phyloP scores from a whole-genome alignment of 2,329 filamentous ascomycete genomes.

The Fusarium nodosum region DNA sequence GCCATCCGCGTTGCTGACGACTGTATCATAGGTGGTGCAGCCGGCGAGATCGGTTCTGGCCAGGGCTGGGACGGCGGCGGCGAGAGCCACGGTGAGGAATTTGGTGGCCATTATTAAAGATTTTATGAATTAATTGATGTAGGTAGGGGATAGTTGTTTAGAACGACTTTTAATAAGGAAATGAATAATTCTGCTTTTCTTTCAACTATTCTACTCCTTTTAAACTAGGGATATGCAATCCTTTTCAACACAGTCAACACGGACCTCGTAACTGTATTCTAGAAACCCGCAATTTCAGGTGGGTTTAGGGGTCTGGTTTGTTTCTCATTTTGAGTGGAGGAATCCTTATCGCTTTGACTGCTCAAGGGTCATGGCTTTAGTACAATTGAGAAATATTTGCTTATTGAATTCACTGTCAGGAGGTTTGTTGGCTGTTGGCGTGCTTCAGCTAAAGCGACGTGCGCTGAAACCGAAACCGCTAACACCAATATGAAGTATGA shows the following conservation, averaged over 20 bases:
- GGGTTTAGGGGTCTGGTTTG: conserved; percentile 18
- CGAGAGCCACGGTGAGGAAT: conserved; percentile 45
- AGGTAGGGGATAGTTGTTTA: neutral
- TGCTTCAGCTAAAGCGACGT: conserved; percentile 8
- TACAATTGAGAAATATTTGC: neutral
- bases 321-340: neutral
- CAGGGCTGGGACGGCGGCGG: conserved; percentile 53
- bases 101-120: conserved; percentile 49
- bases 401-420: neutral
- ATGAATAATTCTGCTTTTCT: conserved; percentile 19
- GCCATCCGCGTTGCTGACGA: conserved; percentile 49
- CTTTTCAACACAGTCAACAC: conserved; percentile 26
- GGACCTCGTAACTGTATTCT: conserved; percentile 1
- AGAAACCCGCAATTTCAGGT: conserved; percentile 3
- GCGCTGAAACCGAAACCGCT: conserved; percentile 30
- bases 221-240: conserved; percentile 9
- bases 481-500: neutral
- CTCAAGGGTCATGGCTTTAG: neutral
- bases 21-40: conserved; percentile 59
- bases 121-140: conserved; percentile 7
- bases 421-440: neutral
- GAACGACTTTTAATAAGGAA: conserved; percentile 16
- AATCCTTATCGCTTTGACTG: neutral
- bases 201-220: neutral
- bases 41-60: conserved; percentile 63